phyloP scores from a whole-genome alignment of 2,329 filamentous ascomycete genomes.

The Penicillium sp. region DNA sequence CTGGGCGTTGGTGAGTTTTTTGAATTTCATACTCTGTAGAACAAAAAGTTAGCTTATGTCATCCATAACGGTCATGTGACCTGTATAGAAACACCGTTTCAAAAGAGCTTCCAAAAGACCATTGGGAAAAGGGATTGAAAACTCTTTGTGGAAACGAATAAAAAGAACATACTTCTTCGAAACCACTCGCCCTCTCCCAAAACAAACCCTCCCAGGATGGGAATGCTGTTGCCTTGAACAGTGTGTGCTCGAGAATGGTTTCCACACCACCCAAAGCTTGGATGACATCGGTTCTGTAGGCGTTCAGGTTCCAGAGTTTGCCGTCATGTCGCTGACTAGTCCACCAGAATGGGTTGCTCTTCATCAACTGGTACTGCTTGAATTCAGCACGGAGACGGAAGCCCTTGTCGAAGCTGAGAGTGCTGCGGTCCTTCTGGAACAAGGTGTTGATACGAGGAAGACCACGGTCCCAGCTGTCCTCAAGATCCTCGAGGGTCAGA shows the following conservation, averaged over 20 bases:
- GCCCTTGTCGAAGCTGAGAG: constrained; percentile 96
- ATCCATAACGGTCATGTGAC: no score
- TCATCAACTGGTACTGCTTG: constrained; percentile 98
- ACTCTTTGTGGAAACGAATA: no score
- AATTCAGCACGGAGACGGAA: constrained; percentile 96
- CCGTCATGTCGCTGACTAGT: constrained; percentile 96
- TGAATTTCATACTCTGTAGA: constrained; percentile 80
- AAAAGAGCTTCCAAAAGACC: no score
- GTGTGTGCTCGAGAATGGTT: constrained; percentile 92
- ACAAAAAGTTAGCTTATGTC: background rate
- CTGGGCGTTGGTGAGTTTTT: constrained; percentile 97
- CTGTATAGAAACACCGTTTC: no score
- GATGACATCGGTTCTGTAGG: constrained; percentile 94
- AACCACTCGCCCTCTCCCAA: constrained; percentile 81
- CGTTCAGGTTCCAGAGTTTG: constrained; percentile 96
- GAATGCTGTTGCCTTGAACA: constrained; percentile 97
- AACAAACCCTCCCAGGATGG: constrained; percentile 96
- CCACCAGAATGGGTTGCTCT: constrained; percentile 99
- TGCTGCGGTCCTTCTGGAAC: constrained; percentile 98
- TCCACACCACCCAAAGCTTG: constrained; percentile 95
- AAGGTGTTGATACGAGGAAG: constrained; percentile 97
- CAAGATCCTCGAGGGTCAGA: constrained; percentile 90
- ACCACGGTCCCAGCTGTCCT: constrained; percentile 98
- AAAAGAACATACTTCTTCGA: no score
- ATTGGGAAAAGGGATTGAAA: no score